phyloP scores from a whole-genome alignment of 2,329 filamentous ascomycete species.

The Colletotrichum sp. region DNA sequence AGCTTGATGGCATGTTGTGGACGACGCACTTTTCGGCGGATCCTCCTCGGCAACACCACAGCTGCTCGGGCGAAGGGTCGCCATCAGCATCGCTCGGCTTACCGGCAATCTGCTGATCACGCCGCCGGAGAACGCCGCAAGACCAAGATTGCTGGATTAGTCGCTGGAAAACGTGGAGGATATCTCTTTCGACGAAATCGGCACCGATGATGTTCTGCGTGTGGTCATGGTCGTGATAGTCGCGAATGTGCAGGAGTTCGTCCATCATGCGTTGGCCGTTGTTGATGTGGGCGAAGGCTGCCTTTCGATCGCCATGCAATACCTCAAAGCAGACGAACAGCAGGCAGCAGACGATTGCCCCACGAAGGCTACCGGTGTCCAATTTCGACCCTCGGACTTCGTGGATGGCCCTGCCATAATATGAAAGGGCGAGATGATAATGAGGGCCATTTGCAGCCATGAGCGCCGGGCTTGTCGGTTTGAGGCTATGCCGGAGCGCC shows the following conservation, averaged over 20 bases:
- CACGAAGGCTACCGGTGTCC: conserved; percentile 23
- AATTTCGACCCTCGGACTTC: conserved; percentile 25
- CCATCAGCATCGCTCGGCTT: background rate
- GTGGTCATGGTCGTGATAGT: background rate
- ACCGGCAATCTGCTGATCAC: background rate
- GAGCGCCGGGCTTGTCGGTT: conserved; percentile 1
- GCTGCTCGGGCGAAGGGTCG: background rate
- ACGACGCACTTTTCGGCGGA: conserved; percentile 7
- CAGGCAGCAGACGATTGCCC: conserved; percentile 38
- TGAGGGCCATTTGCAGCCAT: conserved; percentile 18
- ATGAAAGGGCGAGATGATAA: conserved; percentile 35
- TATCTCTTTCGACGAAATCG: conserved; percentile 27
- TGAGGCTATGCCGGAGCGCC: conserved; percentile 12
- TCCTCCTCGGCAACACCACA: conserved; percentile 26
- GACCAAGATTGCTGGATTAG: conserved; percentile 33
- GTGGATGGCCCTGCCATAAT: conserved; percentile 36
- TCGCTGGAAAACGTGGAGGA: conserved; percentile 31
- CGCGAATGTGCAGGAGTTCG: conserved; percentile 28
- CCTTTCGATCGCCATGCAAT: conserved; percentile 38
- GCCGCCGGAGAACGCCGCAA: conserved; percentile 21
- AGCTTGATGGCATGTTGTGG: conserved; percentile 24
- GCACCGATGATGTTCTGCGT: background rate
- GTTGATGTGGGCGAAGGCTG: conserved; percentile 38
- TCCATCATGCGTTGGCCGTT: conserved; percentile 41
- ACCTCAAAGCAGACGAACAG: conserved; percentile 43